These are phyloP conservation scores for Hemerocallis citrina DNA, from an alignment of 106 monocot species.

Conservation along the genomic window DNA sequence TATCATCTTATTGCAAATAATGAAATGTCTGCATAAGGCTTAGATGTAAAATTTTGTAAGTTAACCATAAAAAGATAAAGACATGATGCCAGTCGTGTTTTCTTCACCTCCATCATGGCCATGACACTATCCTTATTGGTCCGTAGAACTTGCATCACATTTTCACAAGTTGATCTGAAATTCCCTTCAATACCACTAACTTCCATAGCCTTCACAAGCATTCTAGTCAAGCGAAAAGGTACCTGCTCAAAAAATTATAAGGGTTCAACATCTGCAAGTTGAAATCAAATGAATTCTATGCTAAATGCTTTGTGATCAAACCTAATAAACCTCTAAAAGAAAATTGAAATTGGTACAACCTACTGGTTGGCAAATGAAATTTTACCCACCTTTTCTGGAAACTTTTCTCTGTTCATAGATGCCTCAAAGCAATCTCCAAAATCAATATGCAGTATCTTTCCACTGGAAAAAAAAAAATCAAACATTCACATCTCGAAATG, in stretches of 20 bases:
- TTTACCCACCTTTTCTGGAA: constrained; percentile 82
- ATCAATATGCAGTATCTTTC: constrained; percentile 99
- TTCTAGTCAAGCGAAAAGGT: constrained; percentile 96
- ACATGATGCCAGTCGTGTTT: not conserved
- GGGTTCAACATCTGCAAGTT: not conserved
- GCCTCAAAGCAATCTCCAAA: constrained; percentile 99
- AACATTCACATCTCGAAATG: not conserved
- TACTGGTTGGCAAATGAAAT: not conserved
- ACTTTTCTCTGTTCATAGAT: constrained; percentile 97
- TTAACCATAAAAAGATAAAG: not conserved
- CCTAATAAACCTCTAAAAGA: not conserved
- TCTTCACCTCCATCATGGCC: constrained; percentile 99
- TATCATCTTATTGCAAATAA: too few relatives aligned
- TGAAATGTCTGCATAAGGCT: too few relatives aligned
- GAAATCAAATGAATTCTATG: not conserved
- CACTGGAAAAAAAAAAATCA: constrained; percentile 45
- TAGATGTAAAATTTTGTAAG: too few relatives aligned
- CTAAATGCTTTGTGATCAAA: not conserved
- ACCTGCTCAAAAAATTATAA: constrained; percentile 35
- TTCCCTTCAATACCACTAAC: constrained; percentile 99
- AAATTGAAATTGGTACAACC: not conserved
- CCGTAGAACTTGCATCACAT: constrained; percentile 99
- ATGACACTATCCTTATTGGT: constrained; percentile 97
- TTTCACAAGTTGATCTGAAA: constrained; percentile 98
- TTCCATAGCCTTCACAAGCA: constrained; percentile 99